Conservation (phyloP, 2,329 filamentous ascomycete genomes). For the Botrytis fragariae region DNA sequence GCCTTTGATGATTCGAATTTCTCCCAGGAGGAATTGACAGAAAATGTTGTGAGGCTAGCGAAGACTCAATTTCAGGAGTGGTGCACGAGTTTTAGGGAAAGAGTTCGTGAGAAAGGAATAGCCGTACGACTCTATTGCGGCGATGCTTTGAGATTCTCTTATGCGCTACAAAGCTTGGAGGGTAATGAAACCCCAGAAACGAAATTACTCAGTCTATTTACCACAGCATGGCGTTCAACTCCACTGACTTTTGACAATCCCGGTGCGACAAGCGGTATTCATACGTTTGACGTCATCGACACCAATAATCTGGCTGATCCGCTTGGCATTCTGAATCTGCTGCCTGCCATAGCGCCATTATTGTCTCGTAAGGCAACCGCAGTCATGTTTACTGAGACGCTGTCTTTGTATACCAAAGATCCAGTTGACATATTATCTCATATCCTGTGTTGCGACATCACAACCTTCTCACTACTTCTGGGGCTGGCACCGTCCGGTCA, state of each 20-base stretch:
- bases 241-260: background rate
- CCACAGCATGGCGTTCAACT: background rate
- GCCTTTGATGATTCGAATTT: constrained; percentile 15
- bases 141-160: constrained; percentile 24
- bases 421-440: background rate
- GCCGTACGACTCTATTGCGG: constrained; percentile 22
- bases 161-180: constrained; percentile 22
- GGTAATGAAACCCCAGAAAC: background rate
- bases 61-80: constrained; percentile 17
- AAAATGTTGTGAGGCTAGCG: constrained; percentile 13
- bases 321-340: constrained; percentile 22
- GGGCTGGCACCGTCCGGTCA: constrained; percentile 13
- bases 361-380: constrained; percentile 14
- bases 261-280: background rate
- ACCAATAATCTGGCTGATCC: constrained; percentile 25
- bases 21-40: background rate
- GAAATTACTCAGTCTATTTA: background rate
- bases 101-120: background rate
- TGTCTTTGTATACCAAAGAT: background rate
- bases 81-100: constrained; percentile 14
- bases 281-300: constrained; percentile 20
- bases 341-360: constrained; percentile 22
- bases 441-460: constrained; percentile 15
- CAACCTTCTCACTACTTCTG: constrained; percentile 22
- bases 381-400: constrained; percentile 21